Base-by-base conservation (phyloP, 306 rosid species). In the Sesbania bispinosa region DNA sequence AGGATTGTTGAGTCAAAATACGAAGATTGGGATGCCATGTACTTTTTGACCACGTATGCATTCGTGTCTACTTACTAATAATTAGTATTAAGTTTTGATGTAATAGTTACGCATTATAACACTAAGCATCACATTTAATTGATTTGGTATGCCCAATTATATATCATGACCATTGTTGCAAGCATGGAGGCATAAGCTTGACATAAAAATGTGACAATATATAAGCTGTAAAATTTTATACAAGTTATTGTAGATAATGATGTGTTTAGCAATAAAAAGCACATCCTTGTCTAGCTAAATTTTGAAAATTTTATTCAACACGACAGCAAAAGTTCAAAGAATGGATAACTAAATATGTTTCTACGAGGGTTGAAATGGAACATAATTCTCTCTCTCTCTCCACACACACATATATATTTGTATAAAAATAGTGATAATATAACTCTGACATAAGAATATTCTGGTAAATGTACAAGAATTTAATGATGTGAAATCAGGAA, bases 1-100 rank as follows among this genome's bases (percentile, higher is more conserved):
- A 79, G 29, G 27, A 23, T 32, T 61, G 67, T 60, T 39, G 6
- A 19, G 60, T 77, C 76, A 27, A 68, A 76, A 39, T 38, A 18
- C 29, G 19, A 65, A 64, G 64, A 66, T 59, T 66, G 43, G 20
- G 60, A 39, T 61, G 59, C 11, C 48, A 74, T 47, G 33, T 41
- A 35, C 67, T 62, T 63, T 74, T 53, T 70, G 62, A 43, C 68
- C 62, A 10, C 52, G 9, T 10, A 9, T 42, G 39, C 23, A 7
- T 27, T 14, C 47, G 41, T 42, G 16, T 30, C 41, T 52, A 15
- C 45, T 29, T 0, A 5, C 47, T 13, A 0, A 41, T 3, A 1
- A 10, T 13, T 13, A 9, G 10, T 4, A 41, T 36, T 9, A 10
- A 7, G 5, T 55, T 6, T 54, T 54, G 13, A 54, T 38, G 51